Conservation (phyloP, 495 filamentous ascomycete genomes). For the Xylona heveae region DNA sequence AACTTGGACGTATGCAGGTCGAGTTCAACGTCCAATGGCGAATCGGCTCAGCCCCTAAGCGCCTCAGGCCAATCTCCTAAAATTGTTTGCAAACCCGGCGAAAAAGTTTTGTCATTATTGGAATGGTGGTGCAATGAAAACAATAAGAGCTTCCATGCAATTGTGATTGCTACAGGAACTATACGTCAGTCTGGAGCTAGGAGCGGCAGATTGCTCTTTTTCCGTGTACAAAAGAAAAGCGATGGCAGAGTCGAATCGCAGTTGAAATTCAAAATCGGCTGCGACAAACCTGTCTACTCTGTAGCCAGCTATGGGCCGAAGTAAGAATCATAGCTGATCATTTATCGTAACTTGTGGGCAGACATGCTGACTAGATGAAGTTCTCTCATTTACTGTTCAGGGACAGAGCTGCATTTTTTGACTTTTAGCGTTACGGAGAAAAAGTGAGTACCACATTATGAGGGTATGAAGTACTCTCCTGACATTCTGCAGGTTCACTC, state of each 20-base stretch:
- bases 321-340: too few species aligned
- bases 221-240: conserved; percentile 3
- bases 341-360: too few species aligned
- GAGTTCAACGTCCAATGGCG: conserved; percentile 1
- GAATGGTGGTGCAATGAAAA: neutral
- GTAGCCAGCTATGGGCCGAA: conserved; percentile 3
- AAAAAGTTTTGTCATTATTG: neutral
- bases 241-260: neutral
- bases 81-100: neutral
- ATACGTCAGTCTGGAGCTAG: neutral
- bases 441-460: neutral
- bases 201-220: conserved; percentile 2
- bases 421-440: neutral
- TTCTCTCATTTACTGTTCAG: conserved; percentile 3
- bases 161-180: conserved; percentile 2
- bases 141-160: conserved; percentile 3
- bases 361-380: conserved; percentile 2
- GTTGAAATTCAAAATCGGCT: conserved; percentile 1
- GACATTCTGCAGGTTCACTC: conserved; percentile 7
- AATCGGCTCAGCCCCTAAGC: neutral
- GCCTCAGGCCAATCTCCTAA: neutral
- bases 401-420: conserved; percentile 1
- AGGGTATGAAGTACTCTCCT: too few species aligned
- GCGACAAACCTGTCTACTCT: conserved; percentile 4
- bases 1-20: too few species aligned